Percentiles rank a stretch among this genome's conserved stretches.
Conservation (phyloP, 2,329 filamentous ascomycete genomes). For the Fusarium ramigenum region DNA sequence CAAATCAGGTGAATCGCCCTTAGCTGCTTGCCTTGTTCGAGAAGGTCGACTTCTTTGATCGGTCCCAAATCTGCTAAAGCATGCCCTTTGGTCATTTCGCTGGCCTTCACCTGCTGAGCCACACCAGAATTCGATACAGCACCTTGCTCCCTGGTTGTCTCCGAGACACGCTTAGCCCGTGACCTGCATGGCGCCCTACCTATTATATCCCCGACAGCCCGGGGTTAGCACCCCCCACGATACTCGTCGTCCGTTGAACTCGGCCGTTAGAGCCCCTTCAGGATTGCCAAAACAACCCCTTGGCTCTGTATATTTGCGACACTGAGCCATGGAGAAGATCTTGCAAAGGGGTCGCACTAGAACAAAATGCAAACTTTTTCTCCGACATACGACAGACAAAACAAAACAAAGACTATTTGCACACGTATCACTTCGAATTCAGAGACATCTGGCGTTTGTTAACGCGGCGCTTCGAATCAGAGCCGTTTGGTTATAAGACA, state of each 20-base stretch:
- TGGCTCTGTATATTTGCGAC: slow-evolving; percentile 13
- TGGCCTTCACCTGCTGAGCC: slow-evolving; percentile 20
- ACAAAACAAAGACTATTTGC: slow-evolving; percentile 1
- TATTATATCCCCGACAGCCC: slow-evolving; percentile 26
- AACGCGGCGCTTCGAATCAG: slow-evolving; percentile 30
- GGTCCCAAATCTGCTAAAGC: slow-evolving; percentile 12
- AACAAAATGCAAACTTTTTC: slow-evolving; percentile 15
- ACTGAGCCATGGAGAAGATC: slow-evolving; percentile 1
- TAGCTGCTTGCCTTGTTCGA: slow-evolving; percentile 21
- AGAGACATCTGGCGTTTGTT: slow-evolving; percentile 8
- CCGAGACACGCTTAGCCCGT: slow-evolving; percentile 38
- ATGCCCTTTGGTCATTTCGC: neutral
- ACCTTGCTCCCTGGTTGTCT: slow-evolving; percentile 26
- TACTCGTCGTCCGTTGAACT: slow-evolving; percentile 27
- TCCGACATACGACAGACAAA: slow-evolving; percentile 2
- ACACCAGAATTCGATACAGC: slow-evolving; percentile 41
- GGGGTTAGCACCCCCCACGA: slow-evolving; percentile 27
- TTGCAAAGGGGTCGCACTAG: neutral
- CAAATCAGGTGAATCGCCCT: slow-evolving; percentile 2
- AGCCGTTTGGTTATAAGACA: slow-evolving; percentile 14
- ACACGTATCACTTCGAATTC: slow-evolving; percentile 5
- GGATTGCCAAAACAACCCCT: slow-evolving; percentile 38
- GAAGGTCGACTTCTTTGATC: slow-evolving; percentile 25
- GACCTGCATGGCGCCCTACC: slow-evolving; percentile 29
- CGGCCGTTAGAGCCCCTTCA: slow-evolving; percentile 34